These are phyloP conservation scores for Fusarium ramigenum DNA, from an alignment of 2,329 filamentous ascomycete genomes.

Conservation along the genomic window DNA sequence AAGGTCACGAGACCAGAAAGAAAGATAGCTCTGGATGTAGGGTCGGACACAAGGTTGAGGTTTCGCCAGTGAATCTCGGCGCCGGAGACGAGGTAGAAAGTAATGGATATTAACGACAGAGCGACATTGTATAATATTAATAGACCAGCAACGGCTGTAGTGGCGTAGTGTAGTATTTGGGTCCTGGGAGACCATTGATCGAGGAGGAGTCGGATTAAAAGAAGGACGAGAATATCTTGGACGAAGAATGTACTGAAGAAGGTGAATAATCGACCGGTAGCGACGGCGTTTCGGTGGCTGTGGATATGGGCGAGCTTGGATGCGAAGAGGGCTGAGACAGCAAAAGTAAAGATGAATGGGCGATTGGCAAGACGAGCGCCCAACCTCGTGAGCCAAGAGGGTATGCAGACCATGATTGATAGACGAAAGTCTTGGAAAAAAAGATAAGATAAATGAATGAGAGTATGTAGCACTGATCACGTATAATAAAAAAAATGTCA, in stretches of 20 bases:
- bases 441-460: neutral
- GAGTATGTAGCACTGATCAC: neutral
- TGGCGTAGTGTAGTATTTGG: slow-evolving; percentile 11
- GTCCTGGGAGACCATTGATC: slow-evolving; percentile 31
- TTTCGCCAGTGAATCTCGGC: slow-evolving; percentile 51
- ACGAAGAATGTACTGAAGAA: slow-evolving; percentile 49
- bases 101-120: slow-evolving; percentile 41
- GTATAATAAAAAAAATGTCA: neutral
- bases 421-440: neutral
- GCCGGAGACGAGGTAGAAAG: slow-evolving; percentile 47
- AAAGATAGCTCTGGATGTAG: slow-evolving; percentile 46
- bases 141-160: slow-evolving; percentile 20
- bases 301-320: slow-evolving; percentile 48
- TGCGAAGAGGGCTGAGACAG: slow-evolving; percentile 42
- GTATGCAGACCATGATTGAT: slow-evolving; percentile 1
- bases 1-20: slow-evolving; percentile 47
- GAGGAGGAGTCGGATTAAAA: slow-evolving; percentile 46
- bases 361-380: slow-evolving; percentile 42
- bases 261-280: slow-evolving; percentile 38
- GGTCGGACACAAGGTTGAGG: slow-evolving; percentile 45
- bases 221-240: slow-evolving; percentile 46
- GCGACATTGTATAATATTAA: slow-evolving; percentile 37
- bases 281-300: slow-evolving; percentile 45
- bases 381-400: neutral
- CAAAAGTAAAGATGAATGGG: slow-evolving; percentile 46